phyloP scores from a whole-genome alignment of 164 flowering plant genomes.

The Nymphaea colorata region DNA sequence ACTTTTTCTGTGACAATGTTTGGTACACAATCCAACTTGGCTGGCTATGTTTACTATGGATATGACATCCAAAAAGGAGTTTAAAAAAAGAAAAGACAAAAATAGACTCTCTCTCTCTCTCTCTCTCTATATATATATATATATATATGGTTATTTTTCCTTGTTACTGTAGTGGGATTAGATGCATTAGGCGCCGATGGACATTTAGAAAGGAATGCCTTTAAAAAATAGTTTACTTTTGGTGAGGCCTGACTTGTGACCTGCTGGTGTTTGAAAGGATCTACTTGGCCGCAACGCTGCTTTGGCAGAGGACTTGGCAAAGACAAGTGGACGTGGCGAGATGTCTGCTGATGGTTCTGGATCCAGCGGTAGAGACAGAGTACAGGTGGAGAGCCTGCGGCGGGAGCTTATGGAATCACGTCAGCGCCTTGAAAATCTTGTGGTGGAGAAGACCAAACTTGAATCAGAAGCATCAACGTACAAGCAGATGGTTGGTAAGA shows the following conservation, averaged over 20 bases:
- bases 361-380: constrained; percentile 40
- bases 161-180: too few relatives aligned
- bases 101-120: too few relatives aligned
- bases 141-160: too few relatives aligned
- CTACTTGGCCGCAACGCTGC: constrained; percentile 80
- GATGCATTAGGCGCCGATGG: too few relatives aligned
- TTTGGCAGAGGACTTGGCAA: constrained; percentile 80
- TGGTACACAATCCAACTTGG: too few relatives aligned
- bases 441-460: constrained; percentile 53
- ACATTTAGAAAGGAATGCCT: background rate
- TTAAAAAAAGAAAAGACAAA: too few relatives aligned
- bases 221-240: too few relatives aligned
- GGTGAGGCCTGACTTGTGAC: background rate
- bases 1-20: too few relatives aligned
- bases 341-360: constrained; percentile 31
- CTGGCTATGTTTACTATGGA: too few relatives aligned
- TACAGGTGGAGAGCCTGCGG: constrained; percentile 53
- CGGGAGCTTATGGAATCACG: constrained; percentile 70
- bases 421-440: constrained; percentile 52
- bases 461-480: constrained; percentile 59
- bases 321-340: constrained; percentile 33
- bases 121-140: too few relatives aligned
- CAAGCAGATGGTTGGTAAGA: constrained; percentile 47
- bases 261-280: constrained; percentile 25
- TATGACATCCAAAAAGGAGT: too few relatives aligned